These are phyloP conservation scores for Asterophora lycoperdoides DNA, from an alignment of 768 basidiomycete genomes.

Conservation along the genomic window DNA sequence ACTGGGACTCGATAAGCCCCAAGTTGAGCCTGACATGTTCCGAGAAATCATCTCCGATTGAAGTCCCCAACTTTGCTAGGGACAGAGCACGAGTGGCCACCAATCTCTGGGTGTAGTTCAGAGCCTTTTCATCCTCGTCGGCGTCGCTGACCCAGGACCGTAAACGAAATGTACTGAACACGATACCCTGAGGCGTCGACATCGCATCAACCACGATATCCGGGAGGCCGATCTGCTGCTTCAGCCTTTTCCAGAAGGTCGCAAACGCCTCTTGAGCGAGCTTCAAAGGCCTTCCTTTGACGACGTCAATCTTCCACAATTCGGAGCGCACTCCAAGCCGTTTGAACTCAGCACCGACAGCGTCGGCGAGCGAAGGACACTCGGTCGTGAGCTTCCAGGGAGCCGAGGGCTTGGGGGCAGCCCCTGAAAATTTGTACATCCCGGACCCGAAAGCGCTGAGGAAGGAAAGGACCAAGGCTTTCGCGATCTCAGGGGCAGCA, in stretches of 20 bases:
- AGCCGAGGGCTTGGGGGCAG: slow-evolving; percentile 2
- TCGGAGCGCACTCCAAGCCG: slow-evolving; percentile 22
- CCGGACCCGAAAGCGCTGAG: slow-evolving; percentile 9
- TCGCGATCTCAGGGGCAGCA: slow-evolving; percentile 28
- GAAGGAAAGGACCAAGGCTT: slow-evolving; percentile 26
- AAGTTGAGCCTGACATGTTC: background rate
- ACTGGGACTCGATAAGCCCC: slow-evolving; percentile 4
- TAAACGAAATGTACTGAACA: slow-evolving; percentile 2
- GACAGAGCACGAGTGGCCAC: background rate
- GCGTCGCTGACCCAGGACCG: slow-evolving; percentile 1
- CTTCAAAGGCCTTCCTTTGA: slow-evolving; percentile 1
- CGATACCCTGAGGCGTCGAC: slow-evolving; percentile 6
- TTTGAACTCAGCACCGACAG: slow-evolving; percentile 26
- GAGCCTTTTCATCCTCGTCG: slow-evolving; percentile 1
- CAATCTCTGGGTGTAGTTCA: slow-evolving; percentile 7
- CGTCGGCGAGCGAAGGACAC: slow-evolving; percentile 20
- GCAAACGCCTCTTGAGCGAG: slow-evolving; percentile 8
- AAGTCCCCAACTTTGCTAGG: background rate
- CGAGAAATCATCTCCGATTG: background rate
- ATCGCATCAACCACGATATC: background rate
- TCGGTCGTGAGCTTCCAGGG: slow-evolving; percentile 27
- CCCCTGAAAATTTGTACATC: background rate
- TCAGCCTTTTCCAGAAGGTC: slow-evolving; percentile 5
- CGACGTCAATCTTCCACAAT: slow-evolving; percentile 22
- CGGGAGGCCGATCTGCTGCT: slow-evolving; percentile 2